These are phyloP conservation scores for Lodderomyces elongisporus DNA, from an alignment of 1,139 yeast species.

Conservation along the genomic window DNA sequence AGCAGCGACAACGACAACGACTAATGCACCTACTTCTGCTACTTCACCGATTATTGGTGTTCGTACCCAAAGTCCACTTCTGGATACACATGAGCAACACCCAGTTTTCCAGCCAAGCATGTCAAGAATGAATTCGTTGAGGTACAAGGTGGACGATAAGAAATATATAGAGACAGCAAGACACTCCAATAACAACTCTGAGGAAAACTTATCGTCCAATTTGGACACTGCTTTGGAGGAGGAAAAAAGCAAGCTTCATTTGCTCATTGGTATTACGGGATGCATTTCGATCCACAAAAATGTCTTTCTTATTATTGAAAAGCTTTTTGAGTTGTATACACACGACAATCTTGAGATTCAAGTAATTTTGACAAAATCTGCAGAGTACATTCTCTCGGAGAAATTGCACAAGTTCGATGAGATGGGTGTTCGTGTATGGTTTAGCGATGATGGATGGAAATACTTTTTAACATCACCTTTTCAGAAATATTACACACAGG, in stretches of 20 bases:
- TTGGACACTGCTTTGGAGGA: constrained; percentile 5
- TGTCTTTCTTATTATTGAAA: constrained; percentile 23
- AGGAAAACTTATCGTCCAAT: constrained; percentile 3
- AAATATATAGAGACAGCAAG: constrained; percentile 13
- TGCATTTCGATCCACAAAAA: constrained; percentile 24
- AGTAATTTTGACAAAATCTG: constrained; percentile 24
- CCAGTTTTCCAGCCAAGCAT: background rate
- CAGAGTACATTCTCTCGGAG: constrained; percentile 24
- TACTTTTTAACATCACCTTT: constrained; percentile 15
- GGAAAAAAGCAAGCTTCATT: constrained; percentile 18
- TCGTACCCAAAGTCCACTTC: background rate
- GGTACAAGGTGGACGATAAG: constrained; percentile 14
- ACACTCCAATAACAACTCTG: constrained; percentile 7
- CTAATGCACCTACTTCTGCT: background rate
- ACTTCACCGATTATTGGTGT: background rate
- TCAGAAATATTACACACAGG: constrained; percentile 12
- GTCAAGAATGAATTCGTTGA: constrained; percentile 14
- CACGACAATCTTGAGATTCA: constrained; percentile 23
- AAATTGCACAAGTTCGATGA: constrained; percentile 22
- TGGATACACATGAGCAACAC: constrained; percentile 1
- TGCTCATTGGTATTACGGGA: constrained; percentile 27
- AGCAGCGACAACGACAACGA: background rate
- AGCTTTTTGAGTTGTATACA: constrained; percentile 23
- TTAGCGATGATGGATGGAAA: constrained; percentile 21
- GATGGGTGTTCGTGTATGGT: constrained; percentile 27